Evolutionary conservation across 2,329 filamentous ascomycete genomes (phyloP).

Genomic region (Camillea tinctor): DNA sequence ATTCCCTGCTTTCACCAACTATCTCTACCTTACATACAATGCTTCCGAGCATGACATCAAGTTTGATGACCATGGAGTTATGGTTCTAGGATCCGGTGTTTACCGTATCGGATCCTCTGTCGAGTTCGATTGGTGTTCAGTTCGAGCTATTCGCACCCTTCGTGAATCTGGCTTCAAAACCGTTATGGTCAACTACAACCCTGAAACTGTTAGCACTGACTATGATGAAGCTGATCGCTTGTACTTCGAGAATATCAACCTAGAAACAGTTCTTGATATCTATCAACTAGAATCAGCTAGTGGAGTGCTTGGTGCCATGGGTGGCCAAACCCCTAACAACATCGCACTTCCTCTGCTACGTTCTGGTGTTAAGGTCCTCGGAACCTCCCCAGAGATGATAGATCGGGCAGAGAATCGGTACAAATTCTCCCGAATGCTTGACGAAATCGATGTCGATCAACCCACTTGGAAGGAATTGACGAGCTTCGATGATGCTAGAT

Average conservation of each 20-base stretch:
- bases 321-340: constrained; percentile 97
- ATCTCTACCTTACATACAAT: constrained; percentile 95
- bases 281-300: constrained; percentile 82
- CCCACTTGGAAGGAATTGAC: constrained; percentile 98
- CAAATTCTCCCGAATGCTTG: constrained; percentile 98
- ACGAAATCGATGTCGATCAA: constrained; percentile 92
- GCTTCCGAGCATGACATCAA: constrained; percentile 78
- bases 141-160: constrained; percentile 87
- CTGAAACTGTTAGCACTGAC: constrained; percentile 85
- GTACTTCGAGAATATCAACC: constrained; percentile 93
- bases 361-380: constrained; percentile 86
- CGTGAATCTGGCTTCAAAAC: constrained; percentile 85
- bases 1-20: constrained; percentile 93
- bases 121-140: constrained; percentile 99
- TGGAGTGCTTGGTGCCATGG: constrained; percentile 92
- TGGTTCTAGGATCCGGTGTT: constrained; percentile 94
- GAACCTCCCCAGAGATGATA: constrained; percentile 98
- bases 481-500: constrained; percentile 84
- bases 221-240: constrained; percentile 92
- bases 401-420: constrained; percentile 96
- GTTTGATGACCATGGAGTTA: constrained; percentile 88
- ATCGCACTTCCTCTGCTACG: constrained; percentile 88
- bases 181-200: constrained; percentile 80
- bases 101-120: constrained; percentile 97
- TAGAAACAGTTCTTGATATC: constrained; percentile 90